Percentiles rank a stretch among this genome's conserved stretches.
These are phyloP conservation scores for Acanthamoeba healyi DNA, from an alignment of 208 protist species.

Conservation along the genomic window DNA sequence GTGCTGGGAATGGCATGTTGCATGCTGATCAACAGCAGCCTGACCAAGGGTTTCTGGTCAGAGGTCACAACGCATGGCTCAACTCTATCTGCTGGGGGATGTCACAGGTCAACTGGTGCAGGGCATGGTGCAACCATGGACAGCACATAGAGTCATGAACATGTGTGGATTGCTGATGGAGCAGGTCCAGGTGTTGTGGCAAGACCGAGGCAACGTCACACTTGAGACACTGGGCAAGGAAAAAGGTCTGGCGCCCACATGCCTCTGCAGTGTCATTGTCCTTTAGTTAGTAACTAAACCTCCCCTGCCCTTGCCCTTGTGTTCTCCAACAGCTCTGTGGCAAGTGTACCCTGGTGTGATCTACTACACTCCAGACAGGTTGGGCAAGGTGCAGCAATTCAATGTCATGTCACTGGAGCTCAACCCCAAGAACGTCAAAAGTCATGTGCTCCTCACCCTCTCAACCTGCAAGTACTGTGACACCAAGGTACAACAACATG, in stretches of 20 bases:
- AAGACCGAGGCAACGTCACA: neutral
- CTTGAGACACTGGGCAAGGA: constrained; percentile 7
- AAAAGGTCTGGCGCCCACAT: neutral
- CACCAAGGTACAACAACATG: neutral
- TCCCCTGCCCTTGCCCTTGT: neutral
- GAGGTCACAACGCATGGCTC: neutral
- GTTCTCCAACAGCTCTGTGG: neutral
- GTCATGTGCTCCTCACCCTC: neutral
- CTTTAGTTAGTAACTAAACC: too few relatives aligned
- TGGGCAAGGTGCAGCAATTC: neutral
- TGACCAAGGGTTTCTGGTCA: too few relatives aligned
- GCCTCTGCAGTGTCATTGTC: too few relatives aligned
- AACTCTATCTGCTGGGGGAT: neutral
- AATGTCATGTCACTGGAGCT: constrained; percentile 19
- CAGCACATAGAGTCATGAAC: neutral
- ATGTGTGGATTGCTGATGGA: constrained; percentile 32
- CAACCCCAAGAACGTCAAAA: constrained; percentile 41
- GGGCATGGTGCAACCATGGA: neutral
- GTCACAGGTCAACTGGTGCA: neutral
- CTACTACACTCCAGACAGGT: constrained; percentile 13
- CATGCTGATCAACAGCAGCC: too few relatives aligned
- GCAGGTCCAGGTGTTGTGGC: constrained; percentile 15
- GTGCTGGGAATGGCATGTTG: too few relatives aligned
- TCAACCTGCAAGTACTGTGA: neutral
- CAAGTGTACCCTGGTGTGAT: constrained; percentile 1